Evolutionary conservation across 768 basidiomycete species (phyloP).

Genomic region (Boletus rubropictus): DNA sequence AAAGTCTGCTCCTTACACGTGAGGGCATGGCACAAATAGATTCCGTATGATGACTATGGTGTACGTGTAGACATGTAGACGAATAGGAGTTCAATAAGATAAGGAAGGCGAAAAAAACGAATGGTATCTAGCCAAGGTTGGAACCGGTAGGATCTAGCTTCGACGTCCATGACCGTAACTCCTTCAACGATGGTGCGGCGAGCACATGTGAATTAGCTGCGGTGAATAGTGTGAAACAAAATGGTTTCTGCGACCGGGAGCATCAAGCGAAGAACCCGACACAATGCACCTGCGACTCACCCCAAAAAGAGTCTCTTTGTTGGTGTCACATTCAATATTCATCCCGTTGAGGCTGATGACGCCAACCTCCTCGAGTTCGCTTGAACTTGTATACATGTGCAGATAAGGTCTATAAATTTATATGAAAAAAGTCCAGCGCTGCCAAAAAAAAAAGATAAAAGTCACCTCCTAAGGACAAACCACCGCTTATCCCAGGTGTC

Average conservation of each 20-base stretch:
- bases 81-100: constrained; percentile 20
- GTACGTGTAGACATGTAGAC: constrained; percentile 22
- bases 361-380: constrained; percentile 77
- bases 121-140: constrained; percentile 35
- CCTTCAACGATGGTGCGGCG: constrained; percentile 75
- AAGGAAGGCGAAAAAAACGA: background rate
- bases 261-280: background rate
- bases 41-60: constrained; percentile 22
- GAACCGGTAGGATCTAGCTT: constrained; percentile 81
- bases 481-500: constrained; percentile 79
- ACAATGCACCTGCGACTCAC: constrained; percentile 41
- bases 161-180: constrained; percentile 77
- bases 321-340: constrained; percentile 78
- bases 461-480: constrained; percentile 84
- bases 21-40: constrained; percentile 8
- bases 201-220: constrained; percentile 88
- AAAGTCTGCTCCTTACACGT: too few species aligned
- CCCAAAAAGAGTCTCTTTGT: constrained; percentile 82
- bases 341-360: constrained; percentile 80
- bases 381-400: constrained; percentile 77
- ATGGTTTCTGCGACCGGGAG: constrained; percentile 54
- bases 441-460: constrained; percentile 2
- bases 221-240: constrained; percentile 88
- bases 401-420: constrained; percentile 74
- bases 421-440: background rate